Base-by-base conservation (phyloP, 345 rosid species). In the Pugionium cornutum region DNA sequence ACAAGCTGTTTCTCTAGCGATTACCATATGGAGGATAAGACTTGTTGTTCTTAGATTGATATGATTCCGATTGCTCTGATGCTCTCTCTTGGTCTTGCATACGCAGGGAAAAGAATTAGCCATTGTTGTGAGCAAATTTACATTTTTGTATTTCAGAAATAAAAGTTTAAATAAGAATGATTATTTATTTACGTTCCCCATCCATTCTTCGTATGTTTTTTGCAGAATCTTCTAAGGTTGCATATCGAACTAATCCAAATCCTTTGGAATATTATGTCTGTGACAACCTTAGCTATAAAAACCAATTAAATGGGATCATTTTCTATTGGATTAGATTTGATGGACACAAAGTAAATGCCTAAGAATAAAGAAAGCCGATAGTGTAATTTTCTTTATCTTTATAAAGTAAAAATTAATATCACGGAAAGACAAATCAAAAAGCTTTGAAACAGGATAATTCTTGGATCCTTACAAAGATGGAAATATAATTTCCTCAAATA, bases 211-310 rank as follows among this genome's bases (percentile, higher is more conserved):
- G 80, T 25, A 81, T 82, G 44, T 91, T 97, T 76, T 87, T 87
- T 4, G 81, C 84, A 77, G 99, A 95, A 67, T 87, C 95, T 58
- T 90, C 92, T 53, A 88, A 37, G 31, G 81, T 84, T 48, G 83
- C 76, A 73, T 90, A 91, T 65, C 79, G 83, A 45, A 94, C 95
- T 77, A 94, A 94, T 53, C 97, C 97, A 80, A 83, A 94, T 6
- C 99, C 99, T 79, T 86, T 91, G 1, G 97, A 90, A 78, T 79
- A 85, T 64, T 95, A 95, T 78, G 63, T 91, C 97, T 35, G 85
- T 77, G 64, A 91, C 96, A 37, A 94, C 92, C 73, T 77, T 80
- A 45, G 97, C 97, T 94, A 77, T 9, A 42, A 18, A 18, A 7
- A 61, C 28, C 30, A 59, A 18, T 18, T 52, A 67, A 29, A 41